Evolutionary conservation across 129 eudicot species (phyloP), one percentile per base, ranked within the genome.

Genomic region (Smallanthus sonchifolius): DNA sequence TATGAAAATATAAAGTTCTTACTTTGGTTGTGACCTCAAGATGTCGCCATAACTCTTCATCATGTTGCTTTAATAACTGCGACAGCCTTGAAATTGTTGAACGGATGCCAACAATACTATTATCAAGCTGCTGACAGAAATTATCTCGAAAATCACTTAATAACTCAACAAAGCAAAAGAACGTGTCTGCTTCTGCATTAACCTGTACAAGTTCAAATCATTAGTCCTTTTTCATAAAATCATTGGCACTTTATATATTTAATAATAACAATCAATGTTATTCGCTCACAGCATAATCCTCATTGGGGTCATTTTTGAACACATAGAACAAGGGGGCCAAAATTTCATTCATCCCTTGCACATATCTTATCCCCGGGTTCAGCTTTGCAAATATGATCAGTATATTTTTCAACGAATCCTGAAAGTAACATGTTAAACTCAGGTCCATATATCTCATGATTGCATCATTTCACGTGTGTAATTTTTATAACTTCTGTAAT

Each of bases 321-420:
- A 95, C 92, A 75, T 87, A 88, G 81, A 67, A 95, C 68, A 95
- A 85, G 37, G 99, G 99, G 19, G 99, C 97, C 81, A 95, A 77
- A 16, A 95, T 49, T 87, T 95, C 99, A 84, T 95, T 95, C 97
- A 95, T 95, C 69, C 99, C 99, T 87, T 95, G 99, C 40, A 95
- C 99, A 76, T 95, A 95, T 91, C 92, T 85, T 84, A 95, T 88
- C 59, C 96, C 97, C 14, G 99, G 99, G 70, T 95, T 95, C 81
- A 95, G 71, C 89, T 95, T 95, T 30, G 99, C 99, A 82, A 87
- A 95, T 63, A 95, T 78, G 62, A 95, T 85, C 59, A 91, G 79
- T 82, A 95, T 95, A 72, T 80, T 78, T 78, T 44, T 82, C 87
- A 95, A 67, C 8, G 99, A 84, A 61, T 83, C 99, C 95, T 92